Evolutionary conservation across 2,329 filamentous ascomycete species (phyloP).

Genomic region (Pseudonectria foliicola): DNA sequence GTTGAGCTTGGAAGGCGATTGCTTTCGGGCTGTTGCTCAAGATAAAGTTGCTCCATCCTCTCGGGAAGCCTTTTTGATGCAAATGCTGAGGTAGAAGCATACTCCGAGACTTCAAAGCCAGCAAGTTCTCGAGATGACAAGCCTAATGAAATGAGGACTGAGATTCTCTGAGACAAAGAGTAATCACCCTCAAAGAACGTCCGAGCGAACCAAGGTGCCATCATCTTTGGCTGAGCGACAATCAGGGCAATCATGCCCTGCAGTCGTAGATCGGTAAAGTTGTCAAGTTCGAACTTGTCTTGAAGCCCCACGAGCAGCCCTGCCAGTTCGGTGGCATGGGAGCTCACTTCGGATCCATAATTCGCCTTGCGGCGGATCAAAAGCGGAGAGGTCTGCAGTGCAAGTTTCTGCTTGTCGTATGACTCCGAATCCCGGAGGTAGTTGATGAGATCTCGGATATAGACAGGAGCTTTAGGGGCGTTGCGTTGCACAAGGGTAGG

Average conservation of each 20-base stretch:
- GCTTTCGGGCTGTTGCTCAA: constrained; percentile 25
- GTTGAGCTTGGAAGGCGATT: constrained; percentile 23
- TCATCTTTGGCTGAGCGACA: constrained; percentile 64
- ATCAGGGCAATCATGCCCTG: constrained; percentile 79
- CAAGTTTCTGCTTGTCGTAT: constrained; percentile 77
- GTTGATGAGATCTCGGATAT: constrained; percentile 75
- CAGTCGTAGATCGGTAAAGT: constrained; percentile 67
- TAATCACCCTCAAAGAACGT: constrained; percentile 91
- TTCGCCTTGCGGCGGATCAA: constrained; percentile 83
- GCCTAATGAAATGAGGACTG: constrained; percentile 75
- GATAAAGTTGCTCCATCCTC: constrained; percentile 66
- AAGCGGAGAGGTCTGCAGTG: constrained; percentile 65
- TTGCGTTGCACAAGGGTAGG: constrained; percentile 77
- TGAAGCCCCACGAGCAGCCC: constrained; percentile 70
- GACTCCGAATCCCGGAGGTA: constrained; percentile 76
- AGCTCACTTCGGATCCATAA: constrained; percentile 80
- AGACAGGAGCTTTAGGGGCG: constrained; percentile 79
- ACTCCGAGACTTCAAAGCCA: constrained; percentile 57
- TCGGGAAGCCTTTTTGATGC: constrained; percentile 74
- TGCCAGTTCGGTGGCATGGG: constrained; percentile 77
- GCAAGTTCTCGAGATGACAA: constrained; percentile 78
- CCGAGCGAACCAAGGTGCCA: constrained; percentile 78
- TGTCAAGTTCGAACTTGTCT: constrained; percentile 74
- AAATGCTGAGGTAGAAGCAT: constrained; percentile 50
- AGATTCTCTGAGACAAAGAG: constrained; percentile 75